Evolutionary conservation across 108 stramenopile genomes (phyloP), one percentile per base, ranked within the genome.

Genomic region (Discostella pseudostelligera): DNA sequence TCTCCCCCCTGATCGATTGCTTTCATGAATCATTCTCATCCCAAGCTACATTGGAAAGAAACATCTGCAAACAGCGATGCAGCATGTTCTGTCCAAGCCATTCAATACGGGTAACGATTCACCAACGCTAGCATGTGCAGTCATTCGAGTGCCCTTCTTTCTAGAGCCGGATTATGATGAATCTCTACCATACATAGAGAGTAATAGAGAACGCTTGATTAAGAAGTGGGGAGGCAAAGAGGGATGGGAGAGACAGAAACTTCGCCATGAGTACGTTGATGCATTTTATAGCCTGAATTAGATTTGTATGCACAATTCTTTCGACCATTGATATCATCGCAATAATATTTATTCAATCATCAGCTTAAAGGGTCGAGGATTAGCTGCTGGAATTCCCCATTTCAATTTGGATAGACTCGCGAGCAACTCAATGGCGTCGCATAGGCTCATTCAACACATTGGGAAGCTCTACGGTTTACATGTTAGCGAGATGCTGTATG

Each of bases 21-120:
- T n/a, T 51, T 14, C 3, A 6, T 2, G 50, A 54, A 28, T 54
- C 53, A n/a, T 26, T 13, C 8, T 51, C n/a, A n/a, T n/a, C n/a
- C n/a, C n/a, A n/a, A 56, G 80, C 39, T 94, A 84, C 72, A 88
- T 94, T 45, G 92, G 89, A 51, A 94, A 94, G 85, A 83, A 84
- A 45, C 76, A 88, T 56, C 83, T 93, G 56, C 76, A 85, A 47
- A 64, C 59, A 22, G 92, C 92, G 1, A 93, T 93, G 51, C 56
- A 67, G 24, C 58, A 81, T 21, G 77, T 89, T 26, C 65, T 92
- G 22, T 63, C 72, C 44, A 65, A 85, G 37, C 87, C 87, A 39
- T 47, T 80, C 51, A 48, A 72, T 25, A 35, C 70, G 21, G 76
- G 67, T 22, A 46, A 65, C 36, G 74, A 80, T 7, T 67, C 70